phyloP scores from a whole-genome alignment of 805 yeast species.

The Lachancea waltii region DNA sequence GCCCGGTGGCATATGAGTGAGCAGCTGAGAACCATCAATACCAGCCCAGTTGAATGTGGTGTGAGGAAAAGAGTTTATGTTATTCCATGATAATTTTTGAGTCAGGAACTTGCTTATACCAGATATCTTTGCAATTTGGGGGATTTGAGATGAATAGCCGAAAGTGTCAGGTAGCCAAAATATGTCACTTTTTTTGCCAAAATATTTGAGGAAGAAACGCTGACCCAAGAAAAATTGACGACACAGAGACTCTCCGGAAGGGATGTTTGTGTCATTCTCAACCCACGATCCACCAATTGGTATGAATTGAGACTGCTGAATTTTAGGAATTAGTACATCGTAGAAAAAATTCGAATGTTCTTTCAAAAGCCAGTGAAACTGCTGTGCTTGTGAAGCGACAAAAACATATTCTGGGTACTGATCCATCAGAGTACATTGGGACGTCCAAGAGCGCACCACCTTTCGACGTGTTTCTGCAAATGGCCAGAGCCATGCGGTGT shows the following conservation, averaged over 20 bases:
- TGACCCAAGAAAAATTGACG: slow-evolving; percentile 91
- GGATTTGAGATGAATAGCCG: slow-evolving; percentile 93
- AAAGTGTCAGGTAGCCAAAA: slow-evolving; percentile 98
- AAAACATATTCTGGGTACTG: slow-evolving; percentile 88
- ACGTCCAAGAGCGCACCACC: slow-evolving; percentile 90
- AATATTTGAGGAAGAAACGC: slow-evolving; percentile 70
- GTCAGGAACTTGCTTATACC: slow-evolving; percentile 83
- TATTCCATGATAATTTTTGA: slow-evolving; percentile 94
- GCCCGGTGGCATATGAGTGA: slow-evolving; percentile 97
- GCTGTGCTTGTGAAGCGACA: slow-evolving; percentile 95
- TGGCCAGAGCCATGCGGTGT: slow-evolving; percentile 99
- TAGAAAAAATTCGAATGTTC: slow-evolving; percentile 80
- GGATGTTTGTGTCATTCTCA: slow-evolving; percentile 92
- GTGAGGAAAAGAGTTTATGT: slow-evolving; percentile 84
- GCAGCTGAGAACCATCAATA: slow-evolving; percentile 84
- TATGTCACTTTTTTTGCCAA: slow-evolving; percentile 65
- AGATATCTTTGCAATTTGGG: slow-evolving; percentile 84
- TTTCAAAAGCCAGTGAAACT: slow-evolving; percentile 81
- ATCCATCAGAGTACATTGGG: slow-evolving; percentile 79
- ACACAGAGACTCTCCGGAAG: slow-evolving; percentile 85
- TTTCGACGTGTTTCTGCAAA: slow-evolving; percentile 93
- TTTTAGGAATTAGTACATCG: slow-evolving; percentile 53
- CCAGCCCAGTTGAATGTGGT: slow-evolving; percentile 94
- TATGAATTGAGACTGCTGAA: slow-evolving; percentile 65
- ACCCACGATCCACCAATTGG: slow-evolving; percentile 99